A percentile compares a stretch with the other conserved stretches of the same genome.
Evolutionary conservation across 108 stramenopile species (phyloP).

Genomic region (Nitzschia inconspicua): DNA sequence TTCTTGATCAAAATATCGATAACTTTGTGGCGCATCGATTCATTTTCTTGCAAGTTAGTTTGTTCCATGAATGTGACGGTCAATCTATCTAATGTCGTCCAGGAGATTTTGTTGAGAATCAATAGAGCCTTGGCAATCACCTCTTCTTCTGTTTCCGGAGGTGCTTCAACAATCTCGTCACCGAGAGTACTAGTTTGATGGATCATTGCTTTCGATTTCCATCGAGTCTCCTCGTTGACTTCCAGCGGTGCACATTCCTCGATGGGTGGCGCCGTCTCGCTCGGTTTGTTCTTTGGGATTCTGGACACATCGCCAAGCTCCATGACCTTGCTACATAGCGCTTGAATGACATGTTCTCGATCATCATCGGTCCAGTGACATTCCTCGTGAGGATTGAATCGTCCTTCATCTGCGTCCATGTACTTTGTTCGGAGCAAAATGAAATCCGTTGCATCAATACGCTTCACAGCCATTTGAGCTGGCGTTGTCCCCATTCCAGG

Average conservation of each 20-base stretch:
- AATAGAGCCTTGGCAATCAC: constrained; percentile 59
- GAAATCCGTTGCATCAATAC: constrained; percentile 45
- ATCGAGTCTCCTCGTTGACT: constrained; percentile 80
- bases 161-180: constrained; percentile 15
- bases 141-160: constrained; percentile 43
- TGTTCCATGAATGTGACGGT: constrained; percentile 59
- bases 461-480: constrained; percentile 55
- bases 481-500: constrained; percentile 57
- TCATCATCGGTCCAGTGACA: constrained; percentile 45
- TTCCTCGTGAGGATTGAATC: constrained; percentile 23
- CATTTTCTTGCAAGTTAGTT: constrained; percentile 26
- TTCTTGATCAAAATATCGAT: constrained; percentile 80
- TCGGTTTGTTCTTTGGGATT: constrained; percentile 34
- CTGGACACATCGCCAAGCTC: constrained; percentile 48
- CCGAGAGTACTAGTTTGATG: background rate
- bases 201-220: constrained; percentile 50
- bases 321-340: constrained; percentile 30
- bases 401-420: constrained; percentile 37
- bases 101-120: constrained; percentile 90
- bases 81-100: constrained; percentile 85
- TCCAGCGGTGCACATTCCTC: constrained; percentile 74
- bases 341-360: constrained; percentile 20
- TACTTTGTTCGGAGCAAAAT: constrained; percentile 49
- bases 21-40: constrained; percentile 52
- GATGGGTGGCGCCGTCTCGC: constrained; percentile 71